These are phyloP conservation scores for Ogataea methylovora DNA, from an alignment of 805 yeast genomes.

Conservation along the genomic window DNA sequence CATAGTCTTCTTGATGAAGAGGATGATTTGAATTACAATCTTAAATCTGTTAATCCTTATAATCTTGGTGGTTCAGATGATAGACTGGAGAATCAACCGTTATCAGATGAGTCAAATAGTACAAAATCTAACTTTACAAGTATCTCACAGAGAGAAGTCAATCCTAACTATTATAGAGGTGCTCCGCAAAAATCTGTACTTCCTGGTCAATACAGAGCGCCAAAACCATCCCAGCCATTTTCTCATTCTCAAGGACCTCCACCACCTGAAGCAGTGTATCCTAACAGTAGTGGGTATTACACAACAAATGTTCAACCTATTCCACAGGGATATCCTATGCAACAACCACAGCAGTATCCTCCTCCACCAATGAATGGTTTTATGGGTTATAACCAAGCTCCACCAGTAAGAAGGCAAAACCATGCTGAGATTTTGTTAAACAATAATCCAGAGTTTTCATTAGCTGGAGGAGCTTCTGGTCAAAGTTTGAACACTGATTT, in stretches of 20 bases:
- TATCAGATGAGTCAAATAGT: conserved; percentile 18
- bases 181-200: conserved; percentile 17
- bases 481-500: background rate
- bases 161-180: conserved; percentile 44
- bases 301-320: conserved; percentile 12
- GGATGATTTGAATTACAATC: too few species aligned
- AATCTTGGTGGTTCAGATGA: background rate
- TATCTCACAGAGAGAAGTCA: conserved; percentile 69
- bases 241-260: conserved; percentile 3
- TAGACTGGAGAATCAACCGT: conserved; percentile 4
- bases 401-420: conserved; percentile 10
- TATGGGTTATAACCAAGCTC: conserved; percentile 5
- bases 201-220: conserved; percentile 15
- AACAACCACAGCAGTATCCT: conserved; percentile 4
- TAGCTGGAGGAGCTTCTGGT: conserved; percentile 8
- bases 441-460: conserved; percentile 41
- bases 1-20: conserved; percentile 6
- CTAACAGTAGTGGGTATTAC: conserved; percentile 5
- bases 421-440: conserved; percentile 36
- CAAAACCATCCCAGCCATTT: conserved; percentile 1
- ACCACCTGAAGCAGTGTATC: conserved; percentile 2
- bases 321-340: conserved; percentile 14
- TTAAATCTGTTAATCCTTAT: conserved; percentile 1
- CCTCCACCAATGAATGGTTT: too few species aligned
- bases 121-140: conserved; percentile 64